Evolutionary conservation across 2,329 filamentous ascomycete genomes (phyloP), one percentile per base, ranked within the genome.

Genomic region (Didymella segeticola): DNA sequence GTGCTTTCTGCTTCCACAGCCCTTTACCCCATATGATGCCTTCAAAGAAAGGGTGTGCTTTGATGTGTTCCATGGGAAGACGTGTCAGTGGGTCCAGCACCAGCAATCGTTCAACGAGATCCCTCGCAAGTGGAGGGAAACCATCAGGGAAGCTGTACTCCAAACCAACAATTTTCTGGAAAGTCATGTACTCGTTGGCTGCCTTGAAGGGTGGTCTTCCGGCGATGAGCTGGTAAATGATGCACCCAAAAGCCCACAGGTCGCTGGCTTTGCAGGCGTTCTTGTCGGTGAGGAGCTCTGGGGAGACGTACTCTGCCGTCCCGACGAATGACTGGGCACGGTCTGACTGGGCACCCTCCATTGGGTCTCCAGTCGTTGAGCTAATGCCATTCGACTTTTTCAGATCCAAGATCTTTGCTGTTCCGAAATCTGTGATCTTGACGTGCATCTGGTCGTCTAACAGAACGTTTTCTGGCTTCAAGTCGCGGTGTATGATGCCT

Each of bases 371-470:
- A 31, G 74, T 56, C 8, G 69, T 63, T 5, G 54, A 75, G 2
- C 77, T 75, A 17, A 62, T 55, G 37, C 73, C 73, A 48, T 76
- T 74, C 1, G 80, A 69, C 71, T 81, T 76, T 29, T 72, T 75
- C 25, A 77, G 72, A 43, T 88, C 87, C 38, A 99, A 80, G 58
- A 99, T 86, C 74, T 97, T 98, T n/a, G 95, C 95, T 0, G 95
- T 99, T 34, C 95, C 95, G 71, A 99, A 99, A 76, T 99, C 95
- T 7, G 95, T 99, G 61, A 99, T 97, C 74, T 99, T 99, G 77
- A 98, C 88, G 68, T 98, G 91, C 90, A 97, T 96, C 69, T 96
- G 89, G 61, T 93, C 89, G 73, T 99, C 95, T 30, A 99, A 81
- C 6, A 99, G 83, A 4, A 99, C 93, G 62, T 99, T 99, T 73